phyloP scores from a whole-genome alignment of 768 basidiomycete species.

The Ramaria sp. region DNA sequence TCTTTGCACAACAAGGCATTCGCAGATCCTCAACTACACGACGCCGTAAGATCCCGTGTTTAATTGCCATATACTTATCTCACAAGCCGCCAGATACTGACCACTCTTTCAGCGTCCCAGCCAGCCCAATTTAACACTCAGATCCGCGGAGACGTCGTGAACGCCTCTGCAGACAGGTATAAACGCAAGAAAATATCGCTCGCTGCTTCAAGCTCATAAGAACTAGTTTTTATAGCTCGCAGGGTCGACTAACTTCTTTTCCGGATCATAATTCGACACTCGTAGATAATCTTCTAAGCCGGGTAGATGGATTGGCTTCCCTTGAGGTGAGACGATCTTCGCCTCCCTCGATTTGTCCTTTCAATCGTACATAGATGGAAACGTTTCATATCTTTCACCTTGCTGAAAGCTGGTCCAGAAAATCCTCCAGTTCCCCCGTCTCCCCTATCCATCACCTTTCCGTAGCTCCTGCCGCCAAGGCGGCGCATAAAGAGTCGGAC shows the following conservation, averaged over 20 bases:
- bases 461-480: constrained; percentile 1
- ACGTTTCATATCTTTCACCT: constrained; percentile 76
- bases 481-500: not conserved
- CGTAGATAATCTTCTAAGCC: constrained; percentile 40
- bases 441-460: constrained; percentile 7
- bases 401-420: constrained; percentile 52
- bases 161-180: constrained; percentile 78
- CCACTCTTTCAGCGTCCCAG: constrained; percentile 32
- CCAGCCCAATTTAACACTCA: constrained; percentile 25
- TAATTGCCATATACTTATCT: not conserved
- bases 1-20: constrained; percentile 30
- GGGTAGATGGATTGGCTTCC: constrained; percentile 45
- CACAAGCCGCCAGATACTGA: constrained; percentile 14
- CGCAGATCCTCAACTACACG: constrained; percentile 46
- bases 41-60: constrained; percentile 29
- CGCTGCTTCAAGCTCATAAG: not conserved
- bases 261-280: constrained; percentile 60
- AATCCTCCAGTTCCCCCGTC: constrained; percentile 14
- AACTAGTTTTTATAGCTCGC: constrained; percentile 73
- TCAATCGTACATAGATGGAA: constrained; percentile 54
- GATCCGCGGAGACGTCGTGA: constrained; percentile 32
- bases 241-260: constrained; percentile 75
- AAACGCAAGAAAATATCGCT: not conserved
- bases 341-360: not conserved
- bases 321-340: constrained; percentile 43